These are phyloP conservation scores for Brassica juncea DNA, from an alignment of 345 rosid species.

Conservation along the genomic window DNA sequence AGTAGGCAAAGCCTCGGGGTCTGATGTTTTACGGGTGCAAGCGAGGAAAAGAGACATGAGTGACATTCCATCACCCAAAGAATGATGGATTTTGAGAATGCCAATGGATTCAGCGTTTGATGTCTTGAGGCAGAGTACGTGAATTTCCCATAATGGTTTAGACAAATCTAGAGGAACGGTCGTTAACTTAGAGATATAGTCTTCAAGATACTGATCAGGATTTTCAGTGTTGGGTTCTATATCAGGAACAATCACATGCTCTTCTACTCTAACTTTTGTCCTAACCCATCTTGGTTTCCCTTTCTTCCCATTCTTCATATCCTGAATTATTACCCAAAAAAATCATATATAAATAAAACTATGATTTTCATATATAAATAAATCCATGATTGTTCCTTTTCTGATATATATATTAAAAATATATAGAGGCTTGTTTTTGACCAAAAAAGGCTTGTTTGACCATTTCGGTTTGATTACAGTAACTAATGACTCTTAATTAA, in stretches of 20 bases:
- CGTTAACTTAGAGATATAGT: constrained; percentile 65
- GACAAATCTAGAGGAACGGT: constrained; percentile 58
- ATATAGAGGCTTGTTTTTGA: background rate
- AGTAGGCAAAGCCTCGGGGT: constrained; percentile 54
- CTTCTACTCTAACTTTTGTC: constrained; percentile 57
- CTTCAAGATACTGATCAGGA: constrained; percentile 62
- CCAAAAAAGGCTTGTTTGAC: background rate
- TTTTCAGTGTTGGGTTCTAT: constrained; percentile 45
- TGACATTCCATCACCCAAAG: constrained; percentile 61
- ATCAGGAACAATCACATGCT: constrained; percentile 58
- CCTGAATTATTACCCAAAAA: constrained; percentile 16
- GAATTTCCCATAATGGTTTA: constrained; percentile 85
- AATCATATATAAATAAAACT: background rate
- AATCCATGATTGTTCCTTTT: background rate
- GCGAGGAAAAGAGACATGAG: constrained; percentile 67
- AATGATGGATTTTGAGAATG: constrained; percentile 58
- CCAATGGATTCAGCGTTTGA: constrained; percentile 60
- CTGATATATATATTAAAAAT: background rate
- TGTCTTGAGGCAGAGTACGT: constrained; percentile 58
- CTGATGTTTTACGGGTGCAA: constrained; percentile 54
- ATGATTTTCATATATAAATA: background rate
- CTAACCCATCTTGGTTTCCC: constrained; percentile 61
- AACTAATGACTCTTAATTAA: constrained; percentile 9
- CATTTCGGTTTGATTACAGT: constrained; percentile 5
- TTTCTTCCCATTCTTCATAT: constrained; percentile 35